phyloP scores from a whole-genome alignment of 2,329 filamentous ascomycete species.

The Diatrype stigma region DNA sequence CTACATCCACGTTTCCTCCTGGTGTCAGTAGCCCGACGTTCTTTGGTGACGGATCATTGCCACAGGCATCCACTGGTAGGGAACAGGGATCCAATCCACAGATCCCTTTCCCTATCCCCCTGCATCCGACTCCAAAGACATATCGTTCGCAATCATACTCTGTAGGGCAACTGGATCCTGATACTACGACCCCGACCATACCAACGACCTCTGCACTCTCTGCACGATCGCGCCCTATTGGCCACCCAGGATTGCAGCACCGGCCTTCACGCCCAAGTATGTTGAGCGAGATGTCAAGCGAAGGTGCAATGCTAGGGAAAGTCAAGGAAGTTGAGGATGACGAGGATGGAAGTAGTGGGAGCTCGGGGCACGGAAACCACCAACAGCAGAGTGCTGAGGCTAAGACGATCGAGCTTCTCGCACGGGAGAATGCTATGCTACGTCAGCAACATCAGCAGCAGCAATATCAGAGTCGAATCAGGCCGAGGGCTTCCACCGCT shows the following conservation, averaged over 20 bases:
- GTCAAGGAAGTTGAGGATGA: slow-evolving; percentile 68
- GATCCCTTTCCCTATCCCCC: slow-evolving; percentile 81
- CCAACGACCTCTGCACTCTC: slow-evolving; percentile 45
- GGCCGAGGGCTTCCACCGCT: slow-evolving; percentile 55
- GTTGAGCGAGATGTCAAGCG: slow-evolving; percentile 67
- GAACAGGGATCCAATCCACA: slow-evolving; percentile 56
- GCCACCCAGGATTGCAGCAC: slow-evolving; percentile 70
- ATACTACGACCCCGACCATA: slow-evolving; percentile 42
- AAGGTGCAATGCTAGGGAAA: slow-evolving; percentile 59
- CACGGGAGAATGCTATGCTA: slow-evolving; percentile 59
- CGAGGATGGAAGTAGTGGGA: slow-evolving; percentile 52
- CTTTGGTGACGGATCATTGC: slow-evolving; percentile 41
- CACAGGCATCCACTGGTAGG: slow-evolving; percentile 48
- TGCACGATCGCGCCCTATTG: slow-evolving; percentile 48
- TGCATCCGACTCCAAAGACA: slow-evolving; percentile 87
- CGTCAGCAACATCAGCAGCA: slow-evolving; percentile 53
- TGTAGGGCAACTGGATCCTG: slow-evolving; percentile 80
- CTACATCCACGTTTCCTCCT: slow-evolving; percentile 57
- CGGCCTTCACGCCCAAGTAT: slow-evolving; percentile 76
- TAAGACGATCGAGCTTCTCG: slow-evolving; percentile 60
- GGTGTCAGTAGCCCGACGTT: slow-evolving; percentile 37
- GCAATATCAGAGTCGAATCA: slow-evolving; percentile 52
- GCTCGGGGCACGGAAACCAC: slow-evolving; percentile 51
- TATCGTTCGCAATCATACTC: slow-evolving; percentile 97
- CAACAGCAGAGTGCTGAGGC: slow-evolving; percentile 51